Conservation (phyloP, 1,284 basidiomycete genomes). For the Ganoderma lingzhi region DNA sequence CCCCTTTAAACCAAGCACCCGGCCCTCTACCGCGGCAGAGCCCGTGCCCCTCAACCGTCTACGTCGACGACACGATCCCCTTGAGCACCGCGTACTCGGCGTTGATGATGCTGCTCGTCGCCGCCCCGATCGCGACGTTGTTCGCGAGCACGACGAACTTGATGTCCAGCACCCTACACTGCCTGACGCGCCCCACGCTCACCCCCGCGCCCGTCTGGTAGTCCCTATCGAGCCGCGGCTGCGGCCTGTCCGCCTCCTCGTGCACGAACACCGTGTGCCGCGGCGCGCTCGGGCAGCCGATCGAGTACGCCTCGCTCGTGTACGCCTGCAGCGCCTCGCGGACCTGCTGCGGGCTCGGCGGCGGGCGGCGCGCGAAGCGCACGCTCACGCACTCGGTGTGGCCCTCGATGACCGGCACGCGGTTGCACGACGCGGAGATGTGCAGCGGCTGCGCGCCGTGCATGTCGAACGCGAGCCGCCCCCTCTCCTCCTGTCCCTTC, state of each 20-base stretch:
- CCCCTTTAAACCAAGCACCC: background rate
- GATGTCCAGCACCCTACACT: conserved; percentile 93
- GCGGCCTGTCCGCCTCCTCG: conserved; percentile 92
- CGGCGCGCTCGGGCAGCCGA: conserved; percentile 89
- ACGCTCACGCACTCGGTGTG: conserved; percentile 94
- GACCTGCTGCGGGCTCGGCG: conserved; percentile 90
- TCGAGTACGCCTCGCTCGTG: conserved; percentile 81
- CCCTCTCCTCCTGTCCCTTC: conserved; percentile 25
- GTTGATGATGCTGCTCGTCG: conserved; percentile 97
- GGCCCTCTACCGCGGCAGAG: background rate
- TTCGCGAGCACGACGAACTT: conserved; percentile 96
- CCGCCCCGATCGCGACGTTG: conserved; percentile 96
- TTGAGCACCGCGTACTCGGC: conserved; percentile 94
- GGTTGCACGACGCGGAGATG: conserved; percentile 77
- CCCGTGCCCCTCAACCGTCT: background rate
- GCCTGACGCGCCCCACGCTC: conserved; percentile 89
- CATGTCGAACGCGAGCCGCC: conserved; percentile 81
- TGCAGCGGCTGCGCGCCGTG: conserved; percentile 82
- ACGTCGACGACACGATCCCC: conserved; percentile 58
- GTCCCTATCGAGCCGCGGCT: conserved; percentile 93
- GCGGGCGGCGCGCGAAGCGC: conserved; percentile 81
- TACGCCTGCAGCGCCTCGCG: conserved; percentile 83
- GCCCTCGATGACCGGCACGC: conserved; percentile 83
- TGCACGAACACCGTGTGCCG: conserved; percentile 90
- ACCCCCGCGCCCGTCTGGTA: conserved; percentile 94